Percentiles rank a stretch among this genome's conserved stretches.
Conservation (phyloP, 228 moss, liverwort and hornwort genomes). For the Sphagnum magellanicum region DNA sequence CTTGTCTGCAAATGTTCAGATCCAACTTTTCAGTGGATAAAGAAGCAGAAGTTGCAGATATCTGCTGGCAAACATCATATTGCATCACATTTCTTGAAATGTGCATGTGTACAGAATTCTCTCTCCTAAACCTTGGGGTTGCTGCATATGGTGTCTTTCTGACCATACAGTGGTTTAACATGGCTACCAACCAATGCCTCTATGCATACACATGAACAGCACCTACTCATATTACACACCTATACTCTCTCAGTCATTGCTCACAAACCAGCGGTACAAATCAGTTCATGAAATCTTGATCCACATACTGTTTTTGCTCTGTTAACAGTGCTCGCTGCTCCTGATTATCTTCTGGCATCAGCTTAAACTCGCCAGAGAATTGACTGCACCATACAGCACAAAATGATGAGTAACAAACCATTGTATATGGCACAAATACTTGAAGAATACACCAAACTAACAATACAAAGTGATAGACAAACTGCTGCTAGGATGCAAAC, state of each 20-base stretch:
- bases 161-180: not conserved
- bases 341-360: constrained; percentile 45
- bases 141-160: not conserved
- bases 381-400: constrained; percentile 20
- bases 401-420: too few relatives aligned
- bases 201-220: not conserved
- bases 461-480: too few relatives aligned
- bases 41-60: not conserved
- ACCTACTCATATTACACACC: not conserved
- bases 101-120: not conserved
- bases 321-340: constrained; percentile 18
- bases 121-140: not conserved
- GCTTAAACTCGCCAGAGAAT: constrained; percentile 38
- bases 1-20: constrained; percentile 39
- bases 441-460: too few relatives aligned
- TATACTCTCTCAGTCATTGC: not conserved
- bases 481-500: too few relatives aligned
- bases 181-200: not conserved
- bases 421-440: too few relatives aligned
- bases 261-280: too few relatives aligned
- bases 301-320: constrained; percentile 32
- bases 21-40: not conserved
- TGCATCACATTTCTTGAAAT: not conserved
- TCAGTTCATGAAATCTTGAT: too few relatives aligned
- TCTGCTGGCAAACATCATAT: not conserved